These are phyloP conservation scores for Favolaschia claudopus DNA, from an alignment of 768 basidiomycete genomes.

Conservation along the genomic window DNA sequence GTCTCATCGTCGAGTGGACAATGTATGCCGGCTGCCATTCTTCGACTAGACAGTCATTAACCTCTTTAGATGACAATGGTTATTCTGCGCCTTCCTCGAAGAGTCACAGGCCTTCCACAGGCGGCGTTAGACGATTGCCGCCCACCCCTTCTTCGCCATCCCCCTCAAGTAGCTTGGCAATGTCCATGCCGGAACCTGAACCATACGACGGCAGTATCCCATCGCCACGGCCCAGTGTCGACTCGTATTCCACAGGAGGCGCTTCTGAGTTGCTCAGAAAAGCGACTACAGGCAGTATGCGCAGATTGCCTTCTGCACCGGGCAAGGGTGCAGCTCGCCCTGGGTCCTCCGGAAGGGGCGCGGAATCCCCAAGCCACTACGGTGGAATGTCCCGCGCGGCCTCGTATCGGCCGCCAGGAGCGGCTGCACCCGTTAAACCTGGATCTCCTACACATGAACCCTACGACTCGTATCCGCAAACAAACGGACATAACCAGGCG, in stretches of 20 bases:
- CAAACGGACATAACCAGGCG: conserved; percentile 11
- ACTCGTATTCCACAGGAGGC: conserved; percentile 10
- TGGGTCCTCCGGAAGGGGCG: neutral
- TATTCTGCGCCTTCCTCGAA: conserved; percentile 4
- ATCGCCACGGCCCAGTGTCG: conserved; percentile 26
- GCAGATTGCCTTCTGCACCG: conserved; percentile 25
- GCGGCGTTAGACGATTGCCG: conserved; percentile 19
- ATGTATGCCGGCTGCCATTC: conserved; percentile 11
- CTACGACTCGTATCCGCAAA: conserved; percentile 12
- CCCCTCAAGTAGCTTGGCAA: neutral
- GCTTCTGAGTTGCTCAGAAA: conserved; percentile 24
- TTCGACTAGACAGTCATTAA: neutral
- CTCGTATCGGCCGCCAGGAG: conserved; percentile 19
- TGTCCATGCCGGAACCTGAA: conserved; percentile 24
- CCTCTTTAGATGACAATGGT: conserved; percentile 10
- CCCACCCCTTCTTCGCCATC: conserved; percentile 26
- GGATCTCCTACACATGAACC: conserved; percentile 21
- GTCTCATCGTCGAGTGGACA: conserved; percentile 19
- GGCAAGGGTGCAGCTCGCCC: conserved; percentile 6
- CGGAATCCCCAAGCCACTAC: conserved; percentile 13
- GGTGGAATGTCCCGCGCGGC: conserved; percentile 15
- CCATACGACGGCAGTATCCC: conserved; percentile 18
- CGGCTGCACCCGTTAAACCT: conserved; percentile 13
- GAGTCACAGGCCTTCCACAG: neutral
- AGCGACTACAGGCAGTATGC: conserved; percentile 24